Percentiles rank a stretch among this genome's conserved stretches.
phyloP scores from a whole-genome alignment of 805 yeast species.

The Schizosaccharomyces lindneri region DNA sequence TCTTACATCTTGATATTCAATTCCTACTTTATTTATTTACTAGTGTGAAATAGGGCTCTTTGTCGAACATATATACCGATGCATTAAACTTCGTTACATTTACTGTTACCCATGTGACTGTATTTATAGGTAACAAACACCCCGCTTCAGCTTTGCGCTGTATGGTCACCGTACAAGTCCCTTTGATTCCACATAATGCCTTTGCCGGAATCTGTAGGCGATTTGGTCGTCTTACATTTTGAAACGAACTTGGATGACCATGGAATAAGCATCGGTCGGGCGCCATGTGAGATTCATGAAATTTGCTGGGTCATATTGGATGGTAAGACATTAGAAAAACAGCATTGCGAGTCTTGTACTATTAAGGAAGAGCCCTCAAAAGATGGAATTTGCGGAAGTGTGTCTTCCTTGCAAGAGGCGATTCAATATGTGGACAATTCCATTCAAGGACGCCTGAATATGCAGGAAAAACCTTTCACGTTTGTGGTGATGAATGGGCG shows the following conservation, averaged over 20 bases:
- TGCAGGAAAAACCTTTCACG: conserved; percentile 26
- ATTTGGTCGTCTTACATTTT: background rate
- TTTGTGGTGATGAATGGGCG: conserved; percentile 44
- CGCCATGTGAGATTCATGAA: background rate
- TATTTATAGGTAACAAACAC: background rate
- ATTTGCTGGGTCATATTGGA: background rate
- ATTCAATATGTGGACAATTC: conserved; percentile 27
- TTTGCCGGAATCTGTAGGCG: background rate
- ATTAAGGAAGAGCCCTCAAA: background rate
- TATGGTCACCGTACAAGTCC: background rate
- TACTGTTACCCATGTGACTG: background rate
- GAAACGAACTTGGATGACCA: background rate
- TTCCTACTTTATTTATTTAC: too few relatives aligned
- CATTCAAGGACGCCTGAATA: conserved; percentile 18
- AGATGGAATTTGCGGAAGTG: conserved; percentile 15
- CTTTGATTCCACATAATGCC: background rate
- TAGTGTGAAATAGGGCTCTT: too few relatives aligned
- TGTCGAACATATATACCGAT: too few relatives aligned
- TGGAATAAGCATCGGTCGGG: background rate
- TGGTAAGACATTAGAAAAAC: background rate
- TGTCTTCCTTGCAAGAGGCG: conserved; percentile 40
- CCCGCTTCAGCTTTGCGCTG: background rate
- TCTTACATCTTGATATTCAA: too few relatives aligned
- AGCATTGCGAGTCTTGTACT: background rate
- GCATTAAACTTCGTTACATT: background rate